These are phyloP conservation scores for Mortierella polycephala DNA, from an alignment of 371 early-diverging fungal genomes.

Conservation along the genomic window DNA sequence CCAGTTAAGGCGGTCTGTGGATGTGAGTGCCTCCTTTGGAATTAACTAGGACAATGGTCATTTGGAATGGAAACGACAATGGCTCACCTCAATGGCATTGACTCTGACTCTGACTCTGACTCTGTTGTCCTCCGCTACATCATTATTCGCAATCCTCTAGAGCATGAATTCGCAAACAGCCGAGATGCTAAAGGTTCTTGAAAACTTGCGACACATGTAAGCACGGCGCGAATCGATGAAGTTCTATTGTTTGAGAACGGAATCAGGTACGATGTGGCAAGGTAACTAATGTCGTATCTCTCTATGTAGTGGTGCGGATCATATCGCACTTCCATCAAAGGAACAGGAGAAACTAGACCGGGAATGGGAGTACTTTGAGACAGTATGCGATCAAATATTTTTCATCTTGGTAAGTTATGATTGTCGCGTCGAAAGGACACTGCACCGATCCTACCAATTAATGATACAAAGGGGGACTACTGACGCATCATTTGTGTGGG, in stretches of 20 bases:
- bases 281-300: background rate
- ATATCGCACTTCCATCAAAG: constrained; percentile 44
- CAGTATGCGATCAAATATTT: constrained; percentile 51
- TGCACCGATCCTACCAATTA: too few species aligned
- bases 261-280: background rate
- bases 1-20: constrained; percentile 45
- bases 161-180: constrained; percentile 53
- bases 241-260: background rate
- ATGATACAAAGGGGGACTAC: too few species aligned
- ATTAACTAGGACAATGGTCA: background rate
- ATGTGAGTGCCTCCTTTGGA: constrained; percentile 15
- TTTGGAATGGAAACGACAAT: background rate
- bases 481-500: background rate
- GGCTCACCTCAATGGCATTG: too few species aligned
- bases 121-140: too few species aligned
- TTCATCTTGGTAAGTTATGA: constrained; percentile 34
- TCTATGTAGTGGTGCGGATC: constrained; percentile 37
- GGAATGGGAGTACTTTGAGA: constrained; percentile 55
- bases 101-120: too few species aligned
- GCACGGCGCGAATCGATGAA: background rate
- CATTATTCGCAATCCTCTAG: constrained; percentile 8
- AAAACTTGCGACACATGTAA: constrained; percentile 42
- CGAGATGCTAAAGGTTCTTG: constrained; percentile 42
- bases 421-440: background rate
- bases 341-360: constrained; percentile 52